Base-by-base conservation (phyloP, 257 asterid species). In the Penstemon barbatus region DNA sequence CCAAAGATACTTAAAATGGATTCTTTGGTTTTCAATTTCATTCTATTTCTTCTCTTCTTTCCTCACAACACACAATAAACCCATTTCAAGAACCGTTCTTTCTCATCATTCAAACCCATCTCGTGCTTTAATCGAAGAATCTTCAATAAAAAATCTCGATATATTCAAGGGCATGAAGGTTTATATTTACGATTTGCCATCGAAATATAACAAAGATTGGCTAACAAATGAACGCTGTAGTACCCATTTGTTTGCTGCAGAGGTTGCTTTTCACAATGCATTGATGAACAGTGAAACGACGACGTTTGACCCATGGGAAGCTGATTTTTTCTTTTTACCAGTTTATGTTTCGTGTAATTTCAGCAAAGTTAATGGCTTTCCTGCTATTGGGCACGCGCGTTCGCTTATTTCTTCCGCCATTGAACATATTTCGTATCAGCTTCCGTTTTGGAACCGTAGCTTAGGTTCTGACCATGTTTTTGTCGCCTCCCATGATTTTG, bases 401-500 rank as follows among this genome's bases (percentile, higher is more conserved):
- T 58, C 78, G 6, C 87, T 94, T 0, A 73, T 91, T 57, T 74
- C 85, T 2, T 51, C 88, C 0, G 96, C 97, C 3, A 63, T 94
- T 2, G 7, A 66, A 0, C 80, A 74, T 4, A 54, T 94, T 5
- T 89, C 98, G 0, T 61, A 76, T 0, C 80, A 83, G 38, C 72
- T 80, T 15, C 95, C 91, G 7, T 91, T 83, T 38, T 94, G 99
- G 99, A 94, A 94, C 75, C 95, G 93, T 0, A 89, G 89, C 63
- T 80, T 37, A 7, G 99, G 99, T 4, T 72, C 96, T 25, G 99
- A 94, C 80, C 99, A 94, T 44, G 78, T 94, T 39, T 87, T 94
- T 10, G 96, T 94, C 36, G 97, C 97, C 3, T 87, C 99, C 12
- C 99, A 94, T 72, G 99, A 94, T 76, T 94, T 87, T 56, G 99